Base-by-base conservation (phyloP, 108 stramenopile species). In the Chaetoceros muelleri region DNA sequence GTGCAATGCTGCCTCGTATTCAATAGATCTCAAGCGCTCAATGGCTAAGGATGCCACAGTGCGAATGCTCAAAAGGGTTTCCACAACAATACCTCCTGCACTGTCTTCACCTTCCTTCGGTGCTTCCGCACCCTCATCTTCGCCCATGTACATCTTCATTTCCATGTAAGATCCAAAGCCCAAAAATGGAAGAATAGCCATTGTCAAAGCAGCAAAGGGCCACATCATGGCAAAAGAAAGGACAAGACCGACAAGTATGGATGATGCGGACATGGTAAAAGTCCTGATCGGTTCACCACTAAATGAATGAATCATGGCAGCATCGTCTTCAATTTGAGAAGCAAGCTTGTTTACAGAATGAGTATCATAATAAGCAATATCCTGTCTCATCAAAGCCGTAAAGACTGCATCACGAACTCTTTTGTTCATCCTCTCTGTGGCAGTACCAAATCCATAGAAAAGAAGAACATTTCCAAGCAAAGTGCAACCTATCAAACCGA, bases 291-390 rank as follows among this genome's bases (percentile, higher is more conserved):
- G 84, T 30, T 85, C 81, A 0, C 85, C 80, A 30, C 67, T 65
- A 52, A 87, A 88, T 1, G 78, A 65, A 45, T 83, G 72, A 29
- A 91, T 69, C 17, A 79, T 59, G 0, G 87, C 68, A 8, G 85
- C 81, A 69, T 95, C 93, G 25, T 85, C 85, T 52, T 84, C 80
- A 2, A 96, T 70, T 51, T 81, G 83, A 44, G 82, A 69, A 1
- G 93, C 85, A 24, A 92, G 74, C 19, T 69, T 69, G 18, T 87
- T 88, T 19, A 82, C 76, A 34, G 61, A 65, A 5, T 68, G 70
- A 48, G 69, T 74, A 55, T 91, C 89, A 55, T 84, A 86, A 52
- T 72, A 91, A 0, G 81, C 79, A 19, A 81, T 73, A 46, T 91
- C 89, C 57, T 85, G 85, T 0, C 85, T 73, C 19, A 85, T 28